These are phyloP conservation scores for Penicillium sp. DNA, from an alignment of 2,329 filamentous ascomycete species.

Conservation along the genomic window DNA sequence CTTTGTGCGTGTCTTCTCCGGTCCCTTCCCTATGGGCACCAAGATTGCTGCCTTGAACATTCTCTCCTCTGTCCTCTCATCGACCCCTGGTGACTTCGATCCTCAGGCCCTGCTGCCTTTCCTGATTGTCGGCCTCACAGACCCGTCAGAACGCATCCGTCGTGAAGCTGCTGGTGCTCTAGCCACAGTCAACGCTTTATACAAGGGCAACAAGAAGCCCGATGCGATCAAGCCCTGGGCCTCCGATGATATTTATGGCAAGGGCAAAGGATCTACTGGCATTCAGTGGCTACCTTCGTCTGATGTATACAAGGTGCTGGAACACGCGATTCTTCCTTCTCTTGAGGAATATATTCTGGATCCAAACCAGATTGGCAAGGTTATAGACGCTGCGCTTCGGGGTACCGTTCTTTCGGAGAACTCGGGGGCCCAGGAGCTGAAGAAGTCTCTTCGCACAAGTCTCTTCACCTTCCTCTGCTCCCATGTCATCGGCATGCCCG, in stretches of 20 bases:
- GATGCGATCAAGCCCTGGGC: constrained; percentile 57
- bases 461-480: constrained; percentile 73
- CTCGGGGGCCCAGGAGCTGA: constrained; percentile 56
- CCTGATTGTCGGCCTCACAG: constrained; percentile 70
- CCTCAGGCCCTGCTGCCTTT: constrained; percentile 85
- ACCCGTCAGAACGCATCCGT: constrained; percentile 74
- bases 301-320: constrained; percentile 63
- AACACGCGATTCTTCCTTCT: constrained; percentile 68
- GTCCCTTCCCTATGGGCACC: constrained; percentile 68
- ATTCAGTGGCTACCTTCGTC: constrained; percentile 62
- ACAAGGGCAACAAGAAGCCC: constrained; percentile 51
- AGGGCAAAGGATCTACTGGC: constrained; percentile 48
- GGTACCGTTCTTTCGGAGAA: constrained; percentile 40
- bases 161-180: constrained; percentile 72
- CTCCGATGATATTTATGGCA: constrained; percentile 65
- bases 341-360: constrained; percentile 88
- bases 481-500: constrained; percentile 69
- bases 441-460: constrained; percentile 64
- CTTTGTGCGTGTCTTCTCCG: constrained; percentile 73
- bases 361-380: constrained; percentile 66
- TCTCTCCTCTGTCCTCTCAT: constrained; percentile 58
- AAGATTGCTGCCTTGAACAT: constrained; percentile 70
- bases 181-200: constrained; percentile 56
- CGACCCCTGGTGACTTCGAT: constrained; percentile 59
- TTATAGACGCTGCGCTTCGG: constrained; percentile 64